Evolutionary conservation across 176 grass and related monocot genomes (phyloP), one percentile per base, ranked within the genome.

Genomic region (Echinochloa phyllopogon): DNA sequence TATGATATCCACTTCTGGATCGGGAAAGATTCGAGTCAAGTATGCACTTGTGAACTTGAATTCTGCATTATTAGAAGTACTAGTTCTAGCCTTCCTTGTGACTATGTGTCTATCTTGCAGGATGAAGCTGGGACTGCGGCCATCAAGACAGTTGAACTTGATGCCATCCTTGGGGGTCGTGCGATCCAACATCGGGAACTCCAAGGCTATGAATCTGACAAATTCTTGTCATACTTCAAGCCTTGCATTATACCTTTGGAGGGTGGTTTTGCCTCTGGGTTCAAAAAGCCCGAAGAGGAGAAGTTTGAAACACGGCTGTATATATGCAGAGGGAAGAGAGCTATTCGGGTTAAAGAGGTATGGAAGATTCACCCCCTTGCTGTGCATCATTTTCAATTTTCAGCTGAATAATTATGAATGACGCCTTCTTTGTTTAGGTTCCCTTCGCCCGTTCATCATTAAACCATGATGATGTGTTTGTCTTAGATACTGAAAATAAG

Each of bases 181-280:
- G 96, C 96, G 75, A 92, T 99, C 75, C 96, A 96, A 82, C 94
- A 99, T 76, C 94, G 96, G 72, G 96, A 99, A 91, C 81, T 93
- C 49, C 96, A 99, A 87, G 78, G 96, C 59, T 91, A 94, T 76
- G 96, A 99, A 71, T 99, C 96, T 47, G 96, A 99, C 72, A 99
- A 96, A 62, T 99, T 99, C 67, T 51, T 99, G 58, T 99, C 97
- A 75, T 99, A 92, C 86, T 99, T 99, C 71, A 99, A 90, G 55
- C 97, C 97, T 78, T 99, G 97, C 83, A 99, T 99, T 90, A 93
- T 99, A 91, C 97, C 97, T 83, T 65, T 96, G 88, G 94, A 99
- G 86, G 97, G 97, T 66, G 97, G 97, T 78, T 99, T 99, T 65
- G 94, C 94, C n/a, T 99, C 97, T 44, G 94, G 97, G 61, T 99